Base-by-base conservation (phyloP, 371 early-diverging fungal species). In the Mycotypha africana region DNA sequence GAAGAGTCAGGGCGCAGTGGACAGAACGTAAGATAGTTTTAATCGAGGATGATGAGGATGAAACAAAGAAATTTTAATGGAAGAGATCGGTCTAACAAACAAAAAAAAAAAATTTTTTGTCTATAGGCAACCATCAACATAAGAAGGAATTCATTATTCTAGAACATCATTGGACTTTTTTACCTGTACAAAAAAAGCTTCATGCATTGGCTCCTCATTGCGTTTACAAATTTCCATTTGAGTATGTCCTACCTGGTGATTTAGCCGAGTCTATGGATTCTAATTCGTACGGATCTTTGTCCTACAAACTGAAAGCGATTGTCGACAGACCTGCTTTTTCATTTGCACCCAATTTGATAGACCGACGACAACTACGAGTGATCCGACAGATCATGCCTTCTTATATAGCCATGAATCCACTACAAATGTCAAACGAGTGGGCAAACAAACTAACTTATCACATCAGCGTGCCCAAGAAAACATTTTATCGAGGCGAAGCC, bases 251-350 rank as follows among this genome's bases (percentile, higher is more conserved):
- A 31, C 70, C 70, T 19, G 70, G 67, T 8, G 31, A 62, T 26
- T 38, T 67, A 20, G 57, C 64, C 12, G 74, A 70, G 46, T 60
- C 74, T 4, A 40, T 70, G 15, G 56, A 62, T 15, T 53, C 53
- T 22, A 48, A 54, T 47, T 50, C 55, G 36, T 65, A 56, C 41
- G 67, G 67, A 19, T 51, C 44, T 21, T 32, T 74, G 31, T 42
- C 42, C 25, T 74, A 74, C 55, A 58, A 62, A 4, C 48, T 74
- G 6, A 74, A 74, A 32, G 65, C 62, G 1, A 44, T 49, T 4
- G 65, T 59, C 16, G 63, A 62, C 35, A 55, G 74, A 16, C 63
- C 72, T 4, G 38, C 60, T 4, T 50, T 69, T 22, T 38, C 51
- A 20, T 50, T 69, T 22, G 34, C 51, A 20, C 35, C 62, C 22